Conservation (phyloP, 2,329 filamentous ascomycete species). For the Epichloe typhina region DNA sequence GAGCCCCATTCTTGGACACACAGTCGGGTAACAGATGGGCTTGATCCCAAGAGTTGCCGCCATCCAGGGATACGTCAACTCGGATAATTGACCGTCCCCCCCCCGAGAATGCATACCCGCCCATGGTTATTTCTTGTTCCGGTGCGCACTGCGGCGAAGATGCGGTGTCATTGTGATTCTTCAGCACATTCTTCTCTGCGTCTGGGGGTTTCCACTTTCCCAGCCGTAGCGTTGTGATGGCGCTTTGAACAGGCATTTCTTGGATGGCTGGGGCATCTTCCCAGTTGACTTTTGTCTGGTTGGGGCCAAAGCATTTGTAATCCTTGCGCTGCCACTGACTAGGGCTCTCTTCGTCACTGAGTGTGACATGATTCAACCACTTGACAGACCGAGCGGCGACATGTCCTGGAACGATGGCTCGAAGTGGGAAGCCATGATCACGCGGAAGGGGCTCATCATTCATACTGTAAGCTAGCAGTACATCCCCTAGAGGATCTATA, state of each 20-base stretch:
- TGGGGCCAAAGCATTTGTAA: constrained; percentile 57
- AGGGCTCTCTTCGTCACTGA: constrained; percentile 52
- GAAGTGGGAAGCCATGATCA: constrained; percentile 53
- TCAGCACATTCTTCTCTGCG: not conserved
- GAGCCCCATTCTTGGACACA: constrained; percentile 13
- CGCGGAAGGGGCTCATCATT: constrained; percentile 48
- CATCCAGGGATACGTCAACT: constrained; percentile 54
- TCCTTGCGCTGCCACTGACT: constrained; percentile 54
- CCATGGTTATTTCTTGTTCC: constrained; percentile 25
- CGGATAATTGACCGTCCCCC: constrained; percentile 52
- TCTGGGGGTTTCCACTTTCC: constrained; percentile 20
- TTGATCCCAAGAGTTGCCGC: constrained; percentile 50
- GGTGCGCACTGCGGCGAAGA: constrained; percentile 1
- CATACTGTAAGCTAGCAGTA: constrained; percentile 55
- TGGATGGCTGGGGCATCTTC: constrained; percentile 50
- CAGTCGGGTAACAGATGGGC: constrained; percentile 43
- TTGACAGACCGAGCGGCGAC: constrained; percentile 57
- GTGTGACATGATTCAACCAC: constrained; percentile 51
- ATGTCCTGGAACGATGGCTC: constrained; percentile 49
- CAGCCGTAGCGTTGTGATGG: constrained; percentile 41
- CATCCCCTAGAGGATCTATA: constrained; percentile 47
- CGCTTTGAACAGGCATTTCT: constrained; percentile 54
- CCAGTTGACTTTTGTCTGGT: constrained; percentile 48
- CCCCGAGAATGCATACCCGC: constrained; percentile 59
- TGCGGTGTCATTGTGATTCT: not conserved